Percentiles rank a stretch among this genome's conserved stretches.
Conservation (phyloP, 306 rosid genomes). For the Cicer cuneatum region DNA sequence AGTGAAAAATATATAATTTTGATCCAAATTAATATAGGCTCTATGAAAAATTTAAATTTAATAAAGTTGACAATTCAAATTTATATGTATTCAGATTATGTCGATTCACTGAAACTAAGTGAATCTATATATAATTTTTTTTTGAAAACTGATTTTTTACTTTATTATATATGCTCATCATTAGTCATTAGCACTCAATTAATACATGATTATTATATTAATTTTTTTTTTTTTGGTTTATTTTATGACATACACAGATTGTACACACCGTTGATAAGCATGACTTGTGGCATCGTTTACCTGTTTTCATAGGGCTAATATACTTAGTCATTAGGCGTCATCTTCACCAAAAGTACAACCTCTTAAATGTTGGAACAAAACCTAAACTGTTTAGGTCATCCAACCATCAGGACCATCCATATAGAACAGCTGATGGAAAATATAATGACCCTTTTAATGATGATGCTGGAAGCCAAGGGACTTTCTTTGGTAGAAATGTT, state of each 20-base stretch:
- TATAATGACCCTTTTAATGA: conserved; percentile 64
- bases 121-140: too few relatives aligned
- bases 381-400: conserved; percentile 47
- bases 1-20: too few relatives aligned
- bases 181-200: not conserved
- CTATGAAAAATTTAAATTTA: too few relatives aligned
- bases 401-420: conserved; percentile 57
- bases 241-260: conserved; percentile 46
- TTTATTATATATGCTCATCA: not conserved
- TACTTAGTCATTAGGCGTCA: conserved; percentile 52
- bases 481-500: conserved; percentile 63
- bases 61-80: too few relatives aligned
- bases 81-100: too few relatives aligned
- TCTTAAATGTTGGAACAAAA: conserved; percentile 59
- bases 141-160: too few relatives aligned
- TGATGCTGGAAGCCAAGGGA: conserved; percentile 55
- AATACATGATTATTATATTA: too few relatives aligned
- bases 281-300: conserved; percentile 60
- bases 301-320: conserved; percentile 51
- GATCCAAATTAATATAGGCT: too few relatives aligned
- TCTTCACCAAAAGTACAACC: conserved; percentile 60
- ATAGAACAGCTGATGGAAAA: conserved; percentile 54
- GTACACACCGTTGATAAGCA: conserved; percentile 58
- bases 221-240: not conserved
- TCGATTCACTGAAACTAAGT: too few relatives aligned